Base-by-base conservation (phyloP, 257 asterid genomes). In the Nyctanthes arbortristis region DNA sequence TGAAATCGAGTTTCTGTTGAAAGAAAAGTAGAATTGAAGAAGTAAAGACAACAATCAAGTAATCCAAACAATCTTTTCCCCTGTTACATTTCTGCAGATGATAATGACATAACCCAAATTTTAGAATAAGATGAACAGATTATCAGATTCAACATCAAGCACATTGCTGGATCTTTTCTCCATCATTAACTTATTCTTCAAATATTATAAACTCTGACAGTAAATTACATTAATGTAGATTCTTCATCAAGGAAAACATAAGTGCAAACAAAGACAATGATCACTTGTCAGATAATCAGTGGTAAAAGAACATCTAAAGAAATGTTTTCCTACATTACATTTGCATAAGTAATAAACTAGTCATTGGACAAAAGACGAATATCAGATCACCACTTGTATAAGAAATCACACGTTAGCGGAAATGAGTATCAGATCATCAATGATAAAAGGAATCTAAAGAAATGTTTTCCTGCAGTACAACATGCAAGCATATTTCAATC, bases 1-100 rank as follows among this genome's bases (percentile, higher is more conserved):
- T 87, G 79, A 87, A 87, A 66, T 87, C 91, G 81, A 82, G 35
- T 68, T 85, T 87, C 94, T 88, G 86, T 12, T 11, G 63, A 49
- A 55, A 69, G 59, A 56, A 37, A 47, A 64, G 28, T 7, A 37
- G 64, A 27, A n/a, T 7, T n/a, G n/a, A 12, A 37, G 31, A 34
- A 55, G 77, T 59, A 62, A 60, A 66, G 49, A 32, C 32, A 36
- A 55, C 32, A 10, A 57, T 69, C 64, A 60, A 34, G 73, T 35
- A 60, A 35, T 36, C 43, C 37, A 43, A 34, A 69, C 20, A 33
- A 57, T 27, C 6, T 58, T 6, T 65, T 59, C 72, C 40, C 6
- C 45, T 56, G 40, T 56, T 35, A 61, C 16, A 37, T 52, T 16
- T 54, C 24, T 52, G 20, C 11, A 12, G 14, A 9, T 32, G n/a